Base-by-base conservation (phyloP, 1,139 yeast genomes). In the Petasospora rhodanensis region DNA sequence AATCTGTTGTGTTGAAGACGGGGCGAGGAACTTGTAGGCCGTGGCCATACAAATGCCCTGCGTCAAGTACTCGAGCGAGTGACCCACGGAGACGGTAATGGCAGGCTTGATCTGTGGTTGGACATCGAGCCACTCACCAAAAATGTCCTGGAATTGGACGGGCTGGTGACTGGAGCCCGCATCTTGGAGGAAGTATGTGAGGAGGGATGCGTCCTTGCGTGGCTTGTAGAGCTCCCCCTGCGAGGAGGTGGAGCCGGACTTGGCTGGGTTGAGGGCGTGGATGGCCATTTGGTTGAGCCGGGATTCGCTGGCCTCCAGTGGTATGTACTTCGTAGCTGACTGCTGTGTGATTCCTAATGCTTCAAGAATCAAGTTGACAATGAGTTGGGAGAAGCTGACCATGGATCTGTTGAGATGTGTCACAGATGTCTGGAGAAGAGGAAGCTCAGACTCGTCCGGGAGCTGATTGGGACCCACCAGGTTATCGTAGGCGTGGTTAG, bases 151-250 rank as follows among this genome's bases (percentile, higher is more conserved):
- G 3, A 77, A 79, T 47, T 76, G 76, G 18, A 79, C 56, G 0
- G 64, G 51, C 25, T 74, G 48, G 13, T 57, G 57, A 33, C 64
- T 68, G 22, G 64, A 54, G n/a, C n/a, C n/a, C 0, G 72, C 62
- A 2, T 68, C 79, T 47, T 78, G 83, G 42, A 63, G 70, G 9
- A 76, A 73, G 50, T 65, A 76, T 0, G 84, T 76, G 32, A 77
- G 47, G 41, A 77, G 61, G 35, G 74, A 80, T 5, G 75, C 66
- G 47, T 79, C 85, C 42, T 79, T 68, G 47, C 76, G 13, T 13
- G n/a, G n/a, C n/a, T n/a, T n/a, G n/a, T n/a, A n/a, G n/a, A n/a
- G n/a, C n/a, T n/a, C n/a, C n/a, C n/a, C n/a, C n/a, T n/a, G n/a
- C n/a, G n/a, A n/a, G n/a, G n/a, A n/a, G n/a, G n/a, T n/a, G n/a